These are phyloP conservation scores for Serendipita sp. DNA, from an alignment of 768 basidiomycete genomes.

Conservation along the genomic window DNA sequence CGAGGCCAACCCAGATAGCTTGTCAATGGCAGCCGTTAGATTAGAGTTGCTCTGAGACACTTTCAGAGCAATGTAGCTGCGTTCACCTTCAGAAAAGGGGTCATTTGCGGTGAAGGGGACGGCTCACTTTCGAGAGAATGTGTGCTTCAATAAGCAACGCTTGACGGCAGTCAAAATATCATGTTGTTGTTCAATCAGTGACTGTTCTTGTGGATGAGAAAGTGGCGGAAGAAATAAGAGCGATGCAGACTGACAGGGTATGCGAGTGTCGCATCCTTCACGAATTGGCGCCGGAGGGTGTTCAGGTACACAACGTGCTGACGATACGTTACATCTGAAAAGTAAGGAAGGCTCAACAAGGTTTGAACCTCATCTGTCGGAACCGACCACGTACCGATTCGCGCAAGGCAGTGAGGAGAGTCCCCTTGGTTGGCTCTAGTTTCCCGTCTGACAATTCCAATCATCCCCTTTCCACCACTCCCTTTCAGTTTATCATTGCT, in stretches of 20 bases:
- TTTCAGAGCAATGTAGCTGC: neutral
- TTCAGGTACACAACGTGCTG: neutral
- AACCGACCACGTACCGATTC: no score
- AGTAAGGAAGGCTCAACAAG: no score
- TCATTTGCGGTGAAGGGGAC: no score
- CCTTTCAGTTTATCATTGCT: no score
- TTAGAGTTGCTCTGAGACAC: neutral
- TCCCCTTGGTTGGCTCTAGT: no score
- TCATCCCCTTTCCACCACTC: no score
- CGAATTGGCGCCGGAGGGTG: neutral
- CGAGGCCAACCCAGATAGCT: neutral
- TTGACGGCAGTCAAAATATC: neutral
- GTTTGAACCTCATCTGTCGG: no score
- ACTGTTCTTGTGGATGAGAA: neutral
- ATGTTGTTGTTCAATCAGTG: neutral
- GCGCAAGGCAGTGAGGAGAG: no score
- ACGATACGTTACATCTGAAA: neutral
- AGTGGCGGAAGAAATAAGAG: neutral
- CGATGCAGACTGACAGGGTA: neutral
- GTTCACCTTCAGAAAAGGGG: no score
- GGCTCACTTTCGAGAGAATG: neutral
- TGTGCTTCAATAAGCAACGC: neutral
- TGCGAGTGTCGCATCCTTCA: neutral
- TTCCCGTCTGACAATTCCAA: no score
- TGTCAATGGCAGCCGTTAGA: neutral